Conservation (phyloP, 345 rosid species). For the Euclidium syriacum region DNA sequence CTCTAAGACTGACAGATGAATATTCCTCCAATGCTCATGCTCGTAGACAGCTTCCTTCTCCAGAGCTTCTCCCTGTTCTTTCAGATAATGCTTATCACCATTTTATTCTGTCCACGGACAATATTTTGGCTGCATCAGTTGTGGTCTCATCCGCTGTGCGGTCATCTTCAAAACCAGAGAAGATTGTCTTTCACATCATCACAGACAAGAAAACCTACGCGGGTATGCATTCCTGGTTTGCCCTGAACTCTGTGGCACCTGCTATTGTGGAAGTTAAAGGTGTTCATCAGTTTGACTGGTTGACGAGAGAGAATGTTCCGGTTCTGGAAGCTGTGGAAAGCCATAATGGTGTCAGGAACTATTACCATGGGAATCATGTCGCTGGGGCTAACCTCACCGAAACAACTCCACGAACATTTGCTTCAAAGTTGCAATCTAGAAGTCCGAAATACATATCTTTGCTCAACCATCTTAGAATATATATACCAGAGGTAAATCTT, state of each 20-base stretch:
- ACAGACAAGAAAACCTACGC: constrained; percentile 99
- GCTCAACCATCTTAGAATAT: constrained; percentile 97
- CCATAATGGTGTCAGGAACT: constrained; percentile 73
- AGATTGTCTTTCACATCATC: constrained; percentile 90
- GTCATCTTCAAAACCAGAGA: constrained; percentile 83
- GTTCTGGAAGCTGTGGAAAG: constrained; percentile 97
- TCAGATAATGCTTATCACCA: constrained; percentile 89
- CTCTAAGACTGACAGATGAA: constrained; percentile 93
- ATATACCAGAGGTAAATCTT: constrained; percentile 82
- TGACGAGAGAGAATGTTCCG: constrained; percentile 98
- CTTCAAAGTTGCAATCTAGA: constrained; percentile 95
- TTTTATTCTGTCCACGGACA: constrained; percentile 83
- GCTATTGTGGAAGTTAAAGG: constrained; percentile 96
- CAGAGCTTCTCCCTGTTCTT: constrained; percentile 94
- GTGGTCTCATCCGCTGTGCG: constrained; percentile 87
- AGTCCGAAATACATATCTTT: constrained; percentile 99
- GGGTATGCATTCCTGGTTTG: constrained; percentile 99
- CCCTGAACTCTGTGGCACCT: constrained; percentile 77
- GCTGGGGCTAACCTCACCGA: constrained; percentile 78
- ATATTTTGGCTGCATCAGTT: constrained; percentile 97
- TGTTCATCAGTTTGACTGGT: constrained; percentile 98
- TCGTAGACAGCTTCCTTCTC: constrained; percentile 94
- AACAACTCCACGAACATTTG: constrained; percentile 83
- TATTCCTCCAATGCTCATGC: constrained; percentile 99
- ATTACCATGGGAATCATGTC: constrained; percentile 95